A percentile compares a stretch with the other conserved stretches of the same genome.
Evolutionary conservation across 1,139 yeast species (phyloP).

Genomic region (Ogataea hybrid): DNA sequence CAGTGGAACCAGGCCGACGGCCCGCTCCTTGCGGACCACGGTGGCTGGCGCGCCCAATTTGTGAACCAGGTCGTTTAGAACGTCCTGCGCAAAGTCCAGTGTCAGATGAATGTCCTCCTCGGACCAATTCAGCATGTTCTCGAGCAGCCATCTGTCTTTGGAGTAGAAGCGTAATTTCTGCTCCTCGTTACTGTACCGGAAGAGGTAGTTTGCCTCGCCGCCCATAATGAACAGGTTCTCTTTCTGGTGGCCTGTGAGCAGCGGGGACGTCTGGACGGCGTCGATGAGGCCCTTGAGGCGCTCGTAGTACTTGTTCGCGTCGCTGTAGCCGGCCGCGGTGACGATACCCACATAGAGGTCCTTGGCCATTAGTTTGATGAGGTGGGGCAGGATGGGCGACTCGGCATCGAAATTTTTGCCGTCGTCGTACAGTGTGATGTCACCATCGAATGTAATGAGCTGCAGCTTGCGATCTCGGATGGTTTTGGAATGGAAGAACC

Average conservation of each 20-base stretch:
- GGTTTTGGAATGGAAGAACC: slow-evolving; percentile 25
- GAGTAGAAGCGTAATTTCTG: slow-evolving; percentile 59
- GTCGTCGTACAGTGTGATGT: slow-evolving; percentile 91
- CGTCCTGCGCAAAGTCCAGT: slow-evolving; percentile 66
- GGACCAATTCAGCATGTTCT: slow-evolving; percentile 69
- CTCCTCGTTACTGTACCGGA: slow-evolving; percentile 52
- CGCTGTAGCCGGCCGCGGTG: slow-evolving; percentile 96
- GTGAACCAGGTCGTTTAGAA: slow-evolving; percentile 51
- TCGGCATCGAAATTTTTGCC: slow-evolving; percentile 64
- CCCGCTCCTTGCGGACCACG: slow-evolving; percentile 77
- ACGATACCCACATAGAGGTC: slow-evolving; percentile 82
- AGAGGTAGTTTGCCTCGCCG: slow-evolving; percentile 89
- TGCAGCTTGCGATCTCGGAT: slow-evolving; percentile 42
- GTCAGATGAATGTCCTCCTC: slow-evolving; percentile 58
- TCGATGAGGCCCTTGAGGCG: slow-evolving; percentile 75
- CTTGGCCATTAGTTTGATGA: slow-evolving; percentile 55
- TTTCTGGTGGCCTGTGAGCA: slow-evolving; percentile 53
- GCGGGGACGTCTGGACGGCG: slow-evolving; percentile 45
- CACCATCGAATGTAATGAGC: slow-evolving; percentile 93
- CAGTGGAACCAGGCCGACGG: slow-evolving; percentile 87
- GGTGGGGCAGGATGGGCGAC: slow-evolving; percentile 59
- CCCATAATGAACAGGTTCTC: slow-evolving; percentile 83
- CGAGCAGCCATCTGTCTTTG: slow-evolving; percentile 71
- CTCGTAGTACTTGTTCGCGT: slow-evolving; percentile 73
- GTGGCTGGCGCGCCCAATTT: slow-evolving; percentile 58